Conservation (phyloP, 2,329 filamentous ascomycete species). For the Teratosphaeria nubilosa region DNA sequence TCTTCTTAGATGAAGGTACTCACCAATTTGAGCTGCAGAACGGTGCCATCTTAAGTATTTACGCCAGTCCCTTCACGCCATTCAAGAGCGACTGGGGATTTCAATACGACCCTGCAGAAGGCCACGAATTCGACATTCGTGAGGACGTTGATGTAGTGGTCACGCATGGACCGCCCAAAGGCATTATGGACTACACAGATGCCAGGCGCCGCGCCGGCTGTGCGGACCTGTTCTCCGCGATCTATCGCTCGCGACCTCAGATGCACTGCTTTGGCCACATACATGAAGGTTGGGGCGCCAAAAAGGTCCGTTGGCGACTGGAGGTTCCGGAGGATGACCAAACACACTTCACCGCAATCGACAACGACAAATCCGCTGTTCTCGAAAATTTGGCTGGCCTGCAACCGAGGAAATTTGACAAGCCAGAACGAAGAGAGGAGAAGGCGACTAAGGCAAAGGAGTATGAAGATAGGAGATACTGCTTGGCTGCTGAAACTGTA, state of each 20-base stretch:
- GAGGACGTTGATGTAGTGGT: slow-evolving; percentile 29
- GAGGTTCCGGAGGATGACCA: neutral
- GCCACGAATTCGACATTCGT: slow-evolving; percentile 17
- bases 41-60: slow-evolving; percentile 41
- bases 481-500: neutral
- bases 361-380: slow-evolving; percentile 30
- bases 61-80: slow-evolving; percentile 44
- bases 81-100: slow-evolving; percentile 45
- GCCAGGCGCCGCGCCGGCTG: slow-evolving; percentile 30
- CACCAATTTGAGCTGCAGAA: slow-evolving; percentile 37
- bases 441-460: slow-evolving; percentile 11
- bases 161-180: slow-evolving; percentile 30
- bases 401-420: slow-evolving; percentile 7
- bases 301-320: slow-evolving; percentile 44
- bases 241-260: slow-evolving; percentile 34
- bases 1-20: slow-evolving; percentile 45
- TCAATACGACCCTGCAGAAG: slow-evolving; percentile 40
- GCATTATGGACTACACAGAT: slow-evolving; percentile 18
- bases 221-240: slow-evolving; percentile 35
- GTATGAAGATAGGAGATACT: slow-evolving; percentile 14
- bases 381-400: slow-evolving; percentile 28
- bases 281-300: slow-evolving; percentile 51
- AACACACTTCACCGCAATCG: slow-evolving; percentile 38
- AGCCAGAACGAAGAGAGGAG: slow-evolving; percentile 12
- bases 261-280: slow-evolving; percentile 51